Evolutionary conservation across 2,329 filamentous ascomycete genomes (phyloP).

Genomic region (Aspergillus versicolor): DNA sequence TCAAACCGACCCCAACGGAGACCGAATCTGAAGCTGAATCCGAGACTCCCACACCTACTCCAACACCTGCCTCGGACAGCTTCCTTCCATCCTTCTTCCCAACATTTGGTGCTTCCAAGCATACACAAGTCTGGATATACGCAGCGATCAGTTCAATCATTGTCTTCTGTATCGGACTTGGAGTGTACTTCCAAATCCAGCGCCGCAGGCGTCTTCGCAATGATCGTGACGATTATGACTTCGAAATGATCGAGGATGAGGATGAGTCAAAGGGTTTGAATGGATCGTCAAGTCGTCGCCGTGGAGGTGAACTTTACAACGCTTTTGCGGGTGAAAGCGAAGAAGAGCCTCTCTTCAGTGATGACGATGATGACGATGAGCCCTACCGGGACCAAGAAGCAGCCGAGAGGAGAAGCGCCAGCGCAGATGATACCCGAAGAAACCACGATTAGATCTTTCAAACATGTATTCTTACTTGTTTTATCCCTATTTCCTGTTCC

Average conservation of each 20-base stretch:
- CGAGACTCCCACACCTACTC: conserved; percentile 28
- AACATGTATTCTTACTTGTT: conserved; percentile 9
- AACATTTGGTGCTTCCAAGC: conserved; percentile 82
- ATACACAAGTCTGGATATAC: conserved; percentile 91
- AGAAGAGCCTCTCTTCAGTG: conserved; percentile 58
- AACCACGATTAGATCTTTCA: conserved; percentile 6
- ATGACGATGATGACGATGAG: conserved; percentile 40
- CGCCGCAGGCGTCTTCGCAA: conserved; percentile 74
- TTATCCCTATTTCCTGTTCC: conserved; percentile 1
- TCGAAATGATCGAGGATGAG: conserved; percentile 85
- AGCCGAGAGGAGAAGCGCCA: conserved; percentile 19
- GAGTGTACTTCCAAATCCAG: conserved; percentile 77
- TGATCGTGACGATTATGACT: conserved; percentile 84
- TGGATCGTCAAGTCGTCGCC: conserved; percentile 54
- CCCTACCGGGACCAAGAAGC: conserved; percentile 33
- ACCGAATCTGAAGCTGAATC: conserved; percentile 22
- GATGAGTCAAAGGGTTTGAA: conserved; percentile 53
- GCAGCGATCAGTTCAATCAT: conserved; percentile 81
- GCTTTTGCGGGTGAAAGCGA: conserved; percentile 94
- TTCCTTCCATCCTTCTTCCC: conserved; percentile 85
- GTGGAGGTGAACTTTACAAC: conserved; percentile 90
- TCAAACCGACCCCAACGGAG: conserved; percentile 50
- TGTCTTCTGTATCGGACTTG: conserved; percentile 77
- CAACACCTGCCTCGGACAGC: conserved; percentile 45
- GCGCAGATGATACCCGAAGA: conserved; percentile 15